These are phyloP conservation scores for Raphanus hybrid DNA, from an alignment of 441 rosid genomes.

Conservation along the genomic window DNA sequence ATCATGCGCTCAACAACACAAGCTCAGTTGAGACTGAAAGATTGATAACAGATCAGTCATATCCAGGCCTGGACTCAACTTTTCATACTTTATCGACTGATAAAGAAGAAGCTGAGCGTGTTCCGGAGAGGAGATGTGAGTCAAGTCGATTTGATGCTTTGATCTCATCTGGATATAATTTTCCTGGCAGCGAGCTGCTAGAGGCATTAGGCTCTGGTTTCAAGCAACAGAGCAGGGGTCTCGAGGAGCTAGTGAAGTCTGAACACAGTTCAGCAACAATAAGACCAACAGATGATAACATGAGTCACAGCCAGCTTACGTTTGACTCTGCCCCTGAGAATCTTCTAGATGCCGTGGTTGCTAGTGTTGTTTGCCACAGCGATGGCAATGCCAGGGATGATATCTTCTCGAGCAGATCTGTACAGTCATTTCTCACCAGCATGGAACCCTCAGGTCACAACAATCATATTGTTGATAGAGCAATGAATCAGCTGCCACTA, in stretches of 20 bases:
- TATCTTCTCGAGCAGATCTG: conserved; percentile 57
- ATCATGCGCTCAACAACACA: conserved; percentile 40
- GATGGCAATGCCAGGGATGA: conserved; percentile 58
- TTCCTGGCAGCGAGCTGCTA: conserved; percentile 78
- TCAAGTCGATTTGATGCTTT: conserved; percentile 47
- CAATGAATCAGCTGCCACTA: conserved; percentile 53
- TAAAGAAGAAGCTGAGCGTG: conserved; percentile 42
- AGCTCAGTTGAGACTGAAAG: conserved; percentile 56
- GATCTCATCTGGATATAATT: conserved; percentile 55
- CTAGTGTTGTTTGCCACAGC: conserved; percentile 64
- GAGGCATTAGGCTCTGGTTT: conserved; percentile 88
- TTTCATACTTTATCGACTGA: conserved; percentile 42
- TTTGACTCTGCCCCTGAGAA: conserved; percentile 68
- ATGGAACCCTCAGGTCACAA: conserved; percentile 60
- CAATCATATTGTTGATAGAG: conserved; percentile 46
- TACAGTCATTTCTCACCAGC: conserved; percentile 58
- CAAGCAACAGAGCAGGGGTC: conserved; percentile 46
- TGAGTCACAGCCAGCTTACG: conserved; percentile 63
- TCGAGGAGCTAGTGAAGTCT: conserved; percentile 54
- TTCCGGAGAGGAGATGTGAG: conserved; percentile 47
- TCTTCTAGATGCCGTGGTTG: conserved; percentile 92
- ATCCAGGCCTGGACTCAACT: conserved; percentile 49
- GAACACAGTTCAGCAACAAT: conserved; percentile 47
- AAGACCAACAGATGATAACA: conserved; percentile 57
- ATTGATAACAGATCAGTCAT: conserved; percentile 43